Percentiles rank a stretch among this genome's conserved stretches.
Conservation (phyloP, 495 filamentous ascomycete genomes). For the Lasiosphaeriaceae sp. region DNA sequence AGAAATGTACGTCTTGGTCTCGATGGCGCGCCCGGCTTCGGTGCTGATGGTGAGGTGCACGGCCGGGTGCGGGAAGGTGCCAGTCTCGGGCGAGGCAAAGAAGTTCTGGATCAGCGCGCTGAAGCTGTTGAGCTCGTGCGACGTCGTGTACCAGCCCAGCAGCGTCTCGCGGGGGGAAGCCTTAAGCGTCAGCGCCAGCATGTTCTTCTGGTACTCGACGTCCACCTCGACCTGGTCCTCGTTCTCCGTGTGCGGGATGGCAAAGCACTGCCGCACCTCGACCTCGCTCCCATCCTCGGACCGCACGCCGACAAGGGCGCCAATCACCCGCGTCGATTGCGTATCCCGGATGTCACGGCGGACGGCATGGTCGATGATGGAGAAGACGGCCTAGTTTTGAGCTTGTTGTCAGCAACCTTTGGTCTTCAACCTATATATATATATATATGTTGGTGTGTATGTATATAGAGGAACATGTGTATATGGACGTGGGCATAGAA, state of each 20-base stretch:
- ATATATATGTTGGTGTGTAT: too few species aligned
- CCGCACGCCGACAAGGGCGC: constrained; percentile 85
- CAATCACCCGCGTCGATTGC: constrained; percentile 91
- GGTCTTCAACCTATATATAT: too few species aligned
- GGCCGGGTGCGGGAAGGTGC: constrained; percentile 92
- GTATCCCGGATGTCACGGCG: constrained; percentile 84
- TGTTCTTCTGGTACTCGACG: constrained; percentile 99
- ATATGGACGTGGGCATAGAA: too few species aligned
- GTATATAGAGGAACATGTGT: too few species aligned
- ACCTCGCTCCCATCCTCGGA: constrained; percentile 95
- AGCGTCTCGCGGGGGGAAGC: constrained; percentile 91
- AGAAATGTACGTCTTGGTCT: constrained; percentile 86
- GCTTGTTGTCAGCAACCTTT: constrained; percentile 2
- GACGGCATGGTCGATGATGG: constrained; percentile 93
- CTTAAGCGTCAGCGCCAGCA: constrained; percentile 89
- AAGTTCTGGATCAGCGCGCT: constrained; percentile 98
- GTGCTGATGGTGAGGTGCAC: constrained; percentile 94
- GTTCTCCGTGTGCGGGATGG: constrained; percentile 96
- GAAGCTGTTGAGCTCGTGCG: constrained; percentile 93
- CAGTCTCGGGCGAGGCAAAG: constrained; percentile 93
- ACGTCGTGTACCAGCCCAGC: constrained; percentile 97
- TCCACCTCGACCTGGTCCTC: constrained; percentile 98
- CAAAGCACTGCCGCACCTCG: constrained; percentile 91
- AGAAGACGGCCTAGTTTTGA: constrained; percentile 76
- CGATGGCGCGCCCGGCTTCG: constrained; percentile 75